phyloP scores from a whole-genome alignment of 2,329 filamentous ascomycete genomes.

The Colletotrichum coccodes region DNA sequence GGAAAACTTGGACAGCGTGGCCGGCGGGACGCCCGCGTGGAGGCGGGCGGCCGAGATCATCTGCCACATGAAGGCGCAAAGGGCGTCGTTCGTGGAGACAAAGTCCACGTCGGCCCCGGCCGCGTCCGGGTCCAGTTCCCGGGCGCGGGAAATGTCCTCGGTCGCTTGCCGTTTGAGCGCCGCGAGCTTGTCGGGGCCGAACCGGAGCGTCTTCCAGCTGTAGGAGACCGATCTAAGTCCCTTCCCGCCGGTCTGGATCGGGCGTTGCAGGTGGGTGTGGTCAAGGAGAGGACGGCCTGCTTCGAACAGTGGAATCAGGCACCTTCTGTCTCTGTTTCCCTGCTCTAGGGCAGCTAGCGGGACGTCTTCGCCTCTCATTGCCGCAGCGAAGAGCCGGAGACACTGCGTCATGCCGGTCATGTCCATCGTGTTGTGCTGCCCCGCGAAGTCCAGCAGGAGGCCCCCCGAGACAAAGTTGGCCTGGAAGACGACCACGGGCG shows the following conservation, averaged over 20 bases:
- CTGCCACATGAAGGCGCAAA: slow-evolving; percentile 47
- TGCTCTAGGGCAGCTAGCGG: not conserved
- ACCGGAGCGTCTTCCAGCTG: too few relatives aligned
- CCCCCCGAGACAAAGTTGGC: not conserved
- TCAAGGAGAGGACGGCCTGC: not conserved
- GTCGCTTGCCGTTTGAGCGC: not conserved
- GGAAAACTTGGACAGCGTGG: slow-evolving; percentile 37
- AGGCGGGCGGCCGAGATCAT: slow-evolving; percentile 39
- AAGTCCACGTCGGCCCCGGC: slow-evolving; percentile 27
- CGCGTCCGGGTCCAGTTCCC: not conserved
- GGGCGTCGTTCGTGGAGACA: slow-evolving; percentile 42
- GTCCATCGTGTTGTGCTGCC: not conserved
- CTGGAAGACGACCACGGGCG: not conserved
- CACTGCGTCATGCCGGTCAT: not conserved
- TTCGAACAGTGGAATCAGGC: not conserved
- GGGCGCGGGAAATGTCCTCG: too few relatives aligned
- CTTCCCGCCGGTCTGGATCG: not conserved
- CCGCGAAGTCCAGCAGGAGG: not conserved
- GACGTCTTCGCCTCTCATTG: not conserved
- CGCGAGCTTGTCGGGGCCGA: not conserved
- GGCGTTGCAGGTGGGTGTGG: not conserved
- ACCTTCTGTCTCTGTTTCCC: not conserved
- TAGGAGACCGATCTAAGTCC: too few relatives aligned
- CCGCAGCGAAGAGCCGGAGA: not conserved
- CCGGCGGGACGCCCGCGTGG: slow-evolving; percentile 21